Evolutionary conservation across 2,329 filamentous ascomycete species (phyloP), one percentile per base, ranked within the genome.

Genomic region (Epichloe gansuensis): DNA sequence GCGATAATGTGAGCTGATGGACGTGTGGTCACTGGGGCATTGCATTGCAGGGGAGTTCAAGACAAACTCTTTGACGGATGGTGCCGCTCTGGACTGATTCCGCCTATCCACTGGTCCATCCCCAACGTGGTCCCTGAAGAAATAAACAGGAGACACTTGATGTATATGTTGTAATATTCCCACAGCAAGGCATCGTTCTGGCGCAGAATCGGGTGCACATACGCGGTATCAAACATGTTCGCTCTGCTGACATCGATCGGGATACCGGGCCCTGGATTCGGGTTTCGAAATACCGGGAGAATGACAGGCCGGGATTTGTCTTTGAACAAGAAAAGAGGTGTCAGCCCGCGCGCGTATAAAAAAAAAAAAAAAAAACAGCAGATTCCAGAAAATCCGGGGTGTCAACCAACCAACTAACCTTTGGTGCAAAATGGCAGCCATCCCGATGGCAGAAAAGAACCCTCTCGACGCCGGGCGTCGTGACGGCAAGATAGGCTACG

Each of bases 151-250:
- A 67, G 54, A 55, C 59, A 65, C 50, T 67, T 64, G 54, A 73
- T 66, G 45, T 70, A 72, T 12, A 59, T 56, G 52, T 72, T 63
- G 53, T 75, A 75, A 53, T 71, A 70, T 1, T 57, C 59, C 72
- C 72, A 75, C 6, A 70, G 62, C 6, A 69, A 52, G 5, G 50
- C 60, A 9, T 65, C 66, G 25, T 68, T 66, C 38, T 42, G 47
- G 1, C 69, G 66, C 1, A 75, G 61, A 7, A 68, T 56, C 5
- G 64, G 65, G 25, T 73, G 71, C 5, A 73, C 67, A 51, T 75
- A 75, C 4, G 70, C 66, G 0, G 72, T 74, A 55, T 75, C 72
- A 54, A 75, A 74, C 4, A 75, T 59, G 53, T 68, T 72, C 12
- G 71, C 71, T 3, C 67, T 60, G 11, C 66, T 65, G 9, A 69